These are phyloP conservation scores for Leccinum rimulosum DNA, from an alignment of 768 basidiomycete genomes.

Conservation along the genomic window DNA sequence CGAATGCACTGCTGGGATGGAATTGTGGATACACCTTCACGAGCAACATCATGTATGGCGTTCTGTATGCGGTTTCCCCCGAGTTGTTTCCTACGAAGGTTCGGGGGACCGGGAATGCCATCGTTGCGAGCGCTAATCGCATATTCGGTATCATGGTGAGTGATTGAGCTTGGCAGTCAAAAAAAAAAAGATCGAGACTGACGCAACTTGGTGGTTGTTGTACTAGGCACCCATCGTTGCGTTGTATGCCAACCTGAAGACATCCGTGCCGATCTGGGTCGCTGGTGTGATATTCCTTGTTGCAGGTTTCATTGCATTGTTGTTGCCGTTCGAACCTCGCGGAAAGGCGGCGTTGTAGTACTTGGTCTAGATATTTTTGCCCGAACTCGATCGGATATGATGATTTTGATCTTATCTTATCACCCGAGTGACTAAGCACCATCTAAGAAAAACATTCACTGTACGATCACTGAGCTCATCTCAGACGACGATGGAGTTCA, in stretches of 20 bases:
- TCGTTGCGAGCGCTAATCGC: slow-evolving; percentile 51
- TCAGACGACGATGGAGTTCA: slow-evolving; percentile 66
- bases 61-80: slow-evolving; percentile 42
- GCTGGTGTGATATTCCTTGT: slow-evolving; percentile 51
- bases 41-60: slow-evolving; percentile 56
- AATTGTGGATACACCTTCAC: slow-evolving; percentile 59
- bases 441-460: not conserved
- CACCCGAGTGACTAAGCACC: slow-evolving; percentile 18
- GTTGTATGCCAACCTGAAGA: slow-evolving; percentile 45
- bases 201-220: not conserved
- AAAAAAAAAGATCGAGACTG: not conserved
- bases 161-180: not conserved
- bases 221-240: slow-evolving; percentile 48
- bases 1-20: slow-evolving; percentile 52
- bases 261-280: slow-evolving; percentile 54
- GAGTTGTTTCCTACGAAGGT: slow-evolving; percentile 54
- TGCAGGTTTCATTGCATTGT: slow-evolving; percentile 45
- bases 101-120: slow-evolving; percentile 55
- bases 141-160: slow-evolving; percentile 59
- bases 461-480: not conserved
- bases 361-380: not conserved
- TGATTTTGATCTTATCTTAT: slow-evolving; percentile 17
- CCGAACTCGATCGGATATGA: not conserved
- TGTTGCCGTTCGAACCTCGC: slow-evolving; percentile 56
- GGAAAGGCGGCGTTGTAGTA: slow-evolving; percentile 52